These are phyloP conservation scores for Chaetomium olivaceum DNA, from an alignment of 2,329 filamentous ascomycete genomes.

Conservation along the genomic window DNA sequence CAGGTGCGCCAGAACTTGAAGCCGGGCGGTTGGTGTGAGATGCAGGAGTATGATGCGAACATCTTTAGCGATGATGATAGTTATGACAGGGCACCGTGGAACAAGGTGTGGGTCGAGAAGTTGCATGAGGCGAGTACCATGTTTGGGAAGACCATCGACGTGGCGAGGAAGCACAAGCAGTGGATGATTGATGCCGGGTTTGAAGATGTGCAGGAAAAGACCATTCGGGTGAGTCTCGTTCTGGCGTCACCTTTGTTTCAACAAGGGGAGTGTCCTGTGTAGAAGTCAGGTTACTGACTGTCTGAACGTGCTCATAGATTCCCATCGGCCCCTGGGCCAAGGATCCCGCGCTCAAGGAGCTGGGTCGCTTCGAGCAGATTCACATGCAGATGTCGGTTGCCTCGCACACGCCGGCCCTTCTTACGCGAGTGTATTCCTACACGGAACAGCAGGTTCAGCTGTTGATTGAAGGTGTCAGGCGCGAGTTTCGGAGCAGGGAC, in stretches of 20 bases:
- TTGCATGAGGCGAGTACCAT: slow-evolving; percentile 40
- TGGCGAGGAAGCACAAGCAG: slow-evolving; percentile 39
- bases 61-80: slow-evolving; percentile 53
- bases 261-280: background rate
- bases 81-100: slow-evolving; percentile 42
- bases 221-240: slow-evolving; percentile 31
- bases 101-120: slow-evolving; percentile 43
- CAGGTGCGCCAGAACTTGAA: slow-evolving; percentile 3
- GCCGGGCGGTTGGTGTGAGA: slow-evolving; percentile 25
- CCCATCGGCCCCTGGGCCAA: slow-evolving; percentile 28
- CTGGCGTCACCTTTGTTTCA: background rate
- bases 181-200: slow-evolving; percentile 31
- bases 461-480: slow-evolving; percentile 46
- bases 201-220: slow-evolving; percentile 24
- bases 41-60: slow-evolving; percentile 27
- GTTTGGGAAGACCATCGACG: slow-evolving; percentile 44
- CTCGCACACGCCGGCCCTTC: slow-evolving; percentile 44
- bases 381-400: slow-evolving; percentile 48
- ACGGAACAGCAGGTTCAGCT: slow-evolving; percentile 44
- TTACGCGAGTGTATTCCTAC: slow-evolving; percentile 43
- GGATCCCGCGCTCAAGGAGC: slow-evolving; percentile 25
- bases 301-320: slow-evolving; percentile 26
- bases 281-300: background rate
- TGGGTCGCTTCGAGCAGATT: slow-evolving; percentile 38
- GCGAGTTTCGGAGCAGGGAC: slow-evolving; percentile 41